Percentiles rank a stretch among this genome's conserved stretches.
These are phyloP conservation scores for Macadamia tetraphylla DNA, from an alignment of 164 flowering plant genomes.

Conservation along the genomic window DNA sequence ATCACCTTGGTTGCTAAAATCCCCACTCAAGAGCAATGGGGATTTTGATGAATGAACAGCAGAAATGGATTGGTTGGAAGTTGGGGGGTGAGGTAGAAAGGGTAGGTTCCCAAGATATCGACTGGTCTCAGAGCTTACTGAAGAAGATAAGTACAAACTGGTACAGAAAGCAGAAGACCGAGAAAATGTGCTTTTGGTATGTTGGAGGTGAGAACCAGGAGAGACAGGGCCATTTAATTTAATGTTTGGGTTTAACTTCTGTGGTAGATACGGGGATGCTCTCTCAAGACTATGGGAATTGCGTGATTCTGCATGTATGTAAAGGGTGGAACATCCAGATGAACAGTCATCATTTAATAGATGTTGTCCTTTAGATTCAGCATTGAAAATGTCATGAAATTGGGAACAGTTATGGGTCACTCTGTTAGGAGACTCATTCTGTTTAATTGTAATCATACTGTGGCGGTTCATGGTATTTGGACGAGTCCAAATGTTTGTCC, in stretches of 20 bases:
- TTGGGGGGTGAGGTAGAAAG: slow-evolving; percentile 53
- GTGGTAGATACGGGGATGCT: slow-evolving; percentile 12
- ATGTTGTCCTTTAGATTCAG: slow-evolving; percentile 22
- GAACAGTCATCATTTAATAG: slow-evolving; percentile 13
- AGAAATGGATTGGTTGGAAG: slow-evolving; percentile 26
- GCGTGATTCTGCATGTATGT: slow-evolving; percentile 14
- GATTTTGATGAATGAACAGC: slow-evolving; percentile 31
- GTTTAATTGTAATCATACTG: slow-evolving; percentile 23
- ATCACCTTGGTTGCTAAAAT: slow-evolving; percentile 18
- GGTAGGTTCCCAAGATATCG: slow-evolving; percentile 51
- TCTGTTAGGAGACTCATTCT: slow-evolving; percentile 25
- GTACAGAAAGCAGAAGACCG: slow-evolving; percentile 62
- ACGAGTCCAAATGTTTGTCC: slow-evolving; percentile 10
- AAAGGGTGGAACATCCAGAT: slow-evolving; percentile 19
- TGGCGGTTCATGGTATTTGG: slow-evolving; percentile 28
- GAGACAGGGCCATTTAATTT: slow-evolving; percentile 21
- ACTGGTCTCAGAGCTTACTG: slow-evolving; percentile 40
- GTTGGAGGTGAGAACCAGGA: slow-evolving; percentile 22
- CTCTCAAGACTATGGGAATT: slow-evolving; percentile 11
- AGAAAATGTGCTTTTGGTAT: slow-evolving; percentile 25
- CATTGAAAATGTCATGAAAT: slow-evolving; percentile 15
- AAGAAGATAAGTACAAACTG: slow-evolving; percentile 49
- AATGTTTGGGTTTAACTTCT: slow-evolving; percentile 9
- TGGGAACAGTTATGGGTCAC: slow-evolving; percentile 24
- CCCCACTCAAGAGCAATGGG: slow-evolving; percentile 24